Base-by-base conservation (phyloP, 192 early-diverging fungal genomes). In the Entophlyctis helioformis region DNA sequence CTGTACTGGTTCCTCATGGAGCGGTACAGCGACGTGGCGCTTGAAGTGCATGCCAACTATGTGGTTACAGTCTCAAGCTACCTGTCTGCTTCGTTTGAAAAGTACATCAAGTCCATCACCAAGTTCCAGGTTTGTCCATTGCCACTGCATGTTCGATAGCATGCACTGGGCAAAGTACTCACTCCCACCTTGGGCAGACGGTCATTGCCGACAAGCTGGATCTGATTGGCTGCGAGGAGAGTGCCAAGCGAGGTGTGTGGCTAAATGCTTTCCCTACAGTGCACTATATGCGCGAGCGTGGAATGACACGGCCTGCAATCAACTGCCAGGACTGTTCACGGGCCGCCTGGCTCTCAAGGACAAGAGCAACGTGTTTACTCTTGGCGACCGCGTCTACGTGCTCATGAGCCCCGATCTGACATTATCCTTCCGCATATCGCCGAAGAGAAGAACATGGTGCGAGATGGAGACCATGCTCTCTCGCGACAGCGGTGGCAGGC, bases 1-100 rank as follows among this genome's bases (percentile, higher is more conserved):
- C 70, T 98, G 13, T 86, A 91, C 54, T 77, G 79, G 60, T 98
- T 98, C 62, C 71, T 93, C 20, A 72, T 90, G 43, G 86, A 90
- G 46, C 67, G 88, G 21, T 89, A 91, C 60, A 64, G 67, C 15
- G 88, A 92, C 34, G 90, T 84, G 0, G 92, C 91, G 0, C 46
- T 67, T 25, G 95, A 98, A 60, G 77, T 98, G 21, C 79, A 83
- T 33, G 74, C 80, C 44, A 84, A 73, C 18, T 98, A 98, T 52
- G 77, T 89, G 32, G 76, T 80, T 33, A 83, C 86, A 2, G 72
- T 91, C 43, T 69, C 79, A 18, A 84, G 79, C 67, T 95, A 91
- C 60, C 95, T 86, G 65, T 65, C 72, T 25, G 83, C 83, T 43
- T 84, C 86, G 40, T 98, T 98, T 60, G 92, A 95, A 24, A 71